Base-by-base conservation (phyloP, 164 flowering plant species). In the Litsea cubeba region DNA sequence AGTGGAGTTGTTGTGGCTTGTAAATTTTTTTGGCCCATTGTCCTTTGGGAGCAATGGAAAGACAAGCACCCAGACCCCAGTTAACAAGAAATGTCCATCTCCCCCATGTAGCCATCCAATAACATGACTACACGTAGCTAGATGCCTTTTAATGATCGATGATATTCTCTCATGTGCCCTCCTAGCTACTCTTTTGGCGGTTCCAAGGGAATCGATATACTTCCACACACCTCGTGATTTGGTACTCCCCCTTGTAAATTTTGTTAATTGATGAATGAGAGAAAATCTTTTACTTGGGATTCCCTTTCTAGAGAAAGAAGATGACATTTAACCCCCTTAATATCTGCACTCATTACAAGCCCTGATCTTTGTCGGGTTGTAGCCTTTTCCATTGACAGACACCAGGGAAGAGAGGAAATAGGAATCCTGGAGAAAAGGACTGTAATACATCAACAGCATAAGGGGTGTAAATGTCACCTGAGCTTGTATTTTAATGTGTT, bases 141-240 rank as follows among this genome's bases (percentile, higher is more conserved):
- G 32, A 62, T 32, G 68, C 54, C 35, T 50, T 50, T 50, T 14
- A n/a, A 25, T 15, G 71, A 74, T 71, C 65, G 64, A 65, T 67
- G 50, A 51, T 71, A 67, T 74, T 51, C 65, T 12, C 66, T 66
- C 40, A 32, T 17, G 24, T 66, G 30, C 50, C 28, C 15, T 49
- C 64, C 20, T 17, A 14, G 10, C 49, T 3, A 23, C 17, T 22
- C 28, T 72, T 79, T 74, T 69, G 63, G 32, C 71, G 71, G 64
- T 58, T 80, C 76, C 79, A 68, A 72, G 71, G 69, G 78, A 77
- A 77, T 75, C 83, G 63, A 71, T 65, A 71, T 65, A 58, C 28
- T 63, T 63, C 66, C 24, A 63, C 10, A 40, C 15, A 63, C 3
- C 51, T 76, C 70, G 58, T 65, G 79, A 66, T 66, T 76, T 65